Conservation (phyloP, 2,329 filamentous ascomycete genomes). For the Talaromyces rugulosus region DNA sequence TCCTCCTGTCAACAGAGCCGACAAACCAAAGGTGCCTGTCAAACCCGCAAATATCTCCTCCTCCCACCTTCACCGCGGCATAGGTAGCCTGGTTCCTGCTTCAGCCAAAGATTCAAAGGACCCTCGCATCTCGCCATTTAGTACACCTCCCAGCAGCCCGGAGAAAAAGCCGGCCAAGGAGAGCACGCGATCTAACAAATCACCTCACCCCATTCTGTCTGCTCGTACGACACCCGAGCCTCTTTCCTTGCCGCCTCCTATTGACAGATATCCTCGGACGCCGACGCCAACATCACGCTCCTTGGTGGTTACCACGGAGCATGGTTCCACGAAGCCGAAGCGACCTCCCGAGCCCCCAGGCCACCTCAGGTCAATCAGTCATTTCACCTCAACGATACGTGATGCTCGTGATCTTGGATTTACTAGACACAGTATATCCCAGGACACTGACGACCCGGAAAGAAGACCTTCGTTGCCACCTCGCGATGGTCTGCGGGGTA, state of each 20-base stretch:
- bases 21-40: conserved; percentile 65
- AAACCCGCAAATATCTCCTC: conserved; percentile 37
- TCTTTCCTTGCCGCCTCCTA: conserved; percentile 23
- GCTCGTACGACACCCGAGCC: conserved; percentile 23
- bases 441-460: conserved; percentile 29
- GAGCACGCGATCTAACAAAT: conserved; percentile 11
- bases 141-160: conserved; percentile 73
- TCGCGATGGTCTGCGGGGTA: conserved; percentile 26
- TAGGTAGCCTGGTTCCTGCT: conserved; percentile 23
- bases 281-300: conserved; percentile 11
- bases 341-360: background rate
- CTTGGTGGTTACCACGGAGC: conserved; percentile 23
- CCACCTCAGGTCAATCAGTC: conserved; percentile 19
- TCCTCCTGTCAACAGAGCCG: conserved; percentile 74
- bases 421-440: conserved; percentile 35
- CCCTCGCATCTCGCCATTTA: conserved; percentile 70
- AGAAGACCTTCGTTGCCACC: conserved; percentile 50
- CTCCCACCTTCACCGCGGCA: conserved; percentile 23
- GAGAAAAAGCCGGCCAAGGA: conserved; percentile 47
- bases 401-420: conserved; percentile 37
- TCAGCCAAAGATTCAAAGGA: conserved; percentile 28
- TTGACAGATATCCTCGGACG: conserved; percentile 24
- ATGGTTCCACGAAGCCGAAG: conserved; percentile 23
- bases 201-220: conserved; percentile 15
- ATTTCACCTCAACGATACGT: conserved; percentile 24